Percentiles rank a stretch among this genome's conserved stretches.
Evolutionary conservation across 2,329 filamentous ascomycete species (phyloP).

Genomic region (Fusarium pilosicola): DNA sequence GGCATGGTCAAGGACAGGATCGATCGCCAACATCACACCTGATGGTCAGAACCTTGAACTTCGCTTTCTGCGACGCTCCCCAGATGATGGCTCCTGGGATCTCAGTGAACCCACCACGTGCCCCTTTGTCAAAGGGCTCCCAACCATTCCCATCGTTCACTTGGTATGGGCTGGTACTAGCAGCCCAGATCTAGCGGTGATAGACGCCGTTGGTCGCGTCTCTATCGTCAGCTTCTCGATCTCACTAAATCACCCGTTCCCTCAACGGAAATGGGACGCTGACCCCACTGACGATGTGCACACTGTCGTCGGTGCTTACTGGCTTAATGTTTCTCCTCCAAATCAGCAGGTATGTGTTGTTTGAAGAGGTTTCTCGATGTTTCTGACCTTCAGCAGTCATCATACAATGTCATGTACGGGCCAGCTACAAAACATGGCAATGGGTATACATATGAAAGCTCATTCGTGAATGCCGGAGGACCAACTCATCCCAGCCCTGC

Average conservation of each 20-base stretch:
- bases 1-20: slow-evolving; percentile 88
- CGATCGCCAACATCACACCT: slow-evolving; percentile 81
- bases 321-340: slow-evolving; percentile 73
- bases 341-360: slow-evolving; percentile 50
- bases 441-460: slow-evolving; percentile 76
- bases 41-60: slow-evolving; percentile 78
- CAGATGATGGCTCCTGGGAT: slow-evolving; percentile 77
- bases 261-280: slow-evolving; percentile 69
- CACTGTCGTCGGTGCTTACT: slow-evolving; percentile 84
- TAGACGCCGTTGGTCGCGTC: slow-evolving; percentile 82
- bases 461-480: slow-evolving; percentile 71
- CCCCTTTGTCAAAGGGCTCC: slow-evolving; percentile 68
- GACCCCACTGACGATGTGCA: slow-evolving; percentile 80
- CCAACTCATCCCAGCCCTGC: slow-evolving; percentile 77
- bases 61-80: slow-evolving; percentile 75
- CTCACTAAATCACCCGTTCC: slow-evolving; percentile 76
- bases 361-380: background rate
- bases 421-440: slow-evolving; percentile 71
- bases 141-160: slow-evolving; percentile 77
- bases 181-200: slow-evolving; percentile 82
- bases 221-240: slow-evolving; percentile 77
- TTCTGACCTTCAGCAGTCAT: slow-evolving; percentile 42
- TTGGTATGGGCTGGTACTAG: slow-evolving; percentile 80
- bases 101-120: slow-evolving; percentile 77
- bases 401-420: slow-evolving; percentile 62